Base-by-base conservation (phyloP, 2,329 filamentous ascomycete species). In the Aspergillus viridinutans region DNA sequence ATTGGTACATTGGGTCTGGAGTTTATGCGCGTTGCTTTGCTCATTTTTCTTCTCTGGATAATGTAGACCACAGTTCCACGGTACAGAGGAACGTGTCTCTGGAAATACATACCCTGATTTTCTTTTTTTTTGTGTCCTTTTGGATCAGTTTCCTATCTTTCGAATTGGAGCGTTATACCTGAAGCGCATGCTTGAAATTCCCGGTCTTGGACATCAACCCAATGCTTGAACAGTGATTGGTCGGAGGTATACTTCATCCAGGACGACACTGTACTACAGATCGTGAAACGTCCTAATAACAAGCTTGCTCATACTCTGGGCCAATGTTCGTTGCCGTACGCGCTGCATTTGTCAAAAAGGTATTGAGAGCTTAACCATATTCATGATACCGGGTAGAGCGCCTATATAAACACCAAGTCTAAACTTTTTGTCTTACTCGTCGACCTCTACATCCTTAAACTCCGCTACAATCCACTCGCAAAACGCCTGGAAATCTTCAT, bases 381-480 rank as follows among this genome's bases (percentile, higher is more conserved):
- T 17, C 14, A 17, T 14, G 4, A 35, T 17, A 35, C 12, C 32
- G 12, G 6, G 14, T 17, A 38, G 32, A 17, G 32, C 10, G 23
- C 14, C 25, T 26, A 49, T 32, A 35, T n/a, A 49, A 29, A 50
- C 35, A 26, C 29, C 12, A 35, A 3, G 26, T 7, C 6, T 38
- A 7, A 17, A 35, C 26, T 42, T 38, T 38, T 26, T 54, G 28
- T 17, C 14, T 47, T 54, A 64, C 47, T 77, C 75, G 7, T 78
- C 76, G 14, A 78, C 74, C 48, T 77, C 69, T 56, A 79, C 79
- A 61, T 81, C 78, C 42, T 68, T 83, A 77, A 83, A 96, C 75
- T 96, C 90, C 40, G 86, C 80, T 9, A 96, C 88, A 48, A 97
- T 81, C 92, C 92, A 97, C 54, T 91, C 81, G 69, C 92, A 97